A percentile compares a stretch with the other conserved stretches of the same genome.
phyloP scores from a whole-genome alignment of 768 basidiomycete genomes.

The Termitomyces sp. region DNA sequence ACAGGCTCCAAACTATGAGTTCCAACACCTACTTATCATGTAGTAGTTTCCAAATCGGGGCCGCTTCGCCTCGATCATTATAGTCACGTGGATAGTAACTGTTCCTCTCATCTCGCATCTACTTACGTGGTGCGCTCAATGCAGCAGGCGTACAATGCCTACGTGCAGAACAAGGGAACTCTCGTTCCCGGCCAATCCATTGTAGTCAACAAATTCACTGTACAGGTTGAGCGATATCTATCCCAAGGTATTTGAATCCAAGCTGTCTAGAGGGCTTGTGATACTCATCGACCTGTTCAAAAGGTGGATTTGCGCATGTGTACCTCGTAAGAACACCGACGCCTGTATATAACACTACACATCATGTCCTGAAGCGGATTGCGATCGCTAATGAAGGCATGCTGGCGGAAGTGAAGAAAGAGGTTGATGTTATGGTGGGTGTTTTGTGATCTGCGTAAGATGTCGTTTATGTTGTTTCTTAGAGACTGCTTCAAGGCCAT shows the following conservation, averaged over 20 bases:
- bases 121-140: conserved; percentile 24
- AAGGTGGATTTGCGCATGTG: conserved; percentile 98
- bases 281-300: conserved; percentile 11
- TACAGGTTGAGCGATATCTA: conserved; percentile 92
- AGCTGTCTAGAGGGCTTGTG: conserved; percentile 5
- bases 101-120: conserved; percentile 3
- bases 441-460: conserved; percentile 1
- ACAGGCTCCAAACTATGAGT: no score
- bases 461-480: conserved; percentile 27
- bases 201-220: conserved; percentile 82
- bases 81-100: conserved; percentile 12
- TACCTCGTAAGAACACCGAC: conserved; percentile 88
- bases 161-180: conserved; percentile 62
- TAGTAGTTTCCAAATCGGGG: conserved; percentile 5
- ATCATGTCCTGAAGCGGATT: conserved; percentile 96
- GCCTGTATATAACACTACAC: conserved; percentile 87
- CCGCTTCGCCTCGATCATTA: not conserved
- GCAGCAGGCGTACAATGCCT: conserved; percentile 49
- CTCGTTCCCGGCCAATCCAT: conserved; percentile 83
- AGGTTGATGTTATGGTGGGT: conserved; percentile 97
- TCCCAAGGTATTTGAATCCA: conserved; percentile 79
- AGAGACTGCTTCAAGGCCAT: conserved; percentile 90
- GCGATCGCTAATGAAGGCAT: conserved; percentile 88
- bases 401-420: conserved; percentile 92
- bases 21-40: no score